These are phyloP conservation scores for Pseudofabraea citricarpa DNA, from an alignment of 2,329 filamentous ascomycete genomes.

Conservation along the genomic window DNA sequence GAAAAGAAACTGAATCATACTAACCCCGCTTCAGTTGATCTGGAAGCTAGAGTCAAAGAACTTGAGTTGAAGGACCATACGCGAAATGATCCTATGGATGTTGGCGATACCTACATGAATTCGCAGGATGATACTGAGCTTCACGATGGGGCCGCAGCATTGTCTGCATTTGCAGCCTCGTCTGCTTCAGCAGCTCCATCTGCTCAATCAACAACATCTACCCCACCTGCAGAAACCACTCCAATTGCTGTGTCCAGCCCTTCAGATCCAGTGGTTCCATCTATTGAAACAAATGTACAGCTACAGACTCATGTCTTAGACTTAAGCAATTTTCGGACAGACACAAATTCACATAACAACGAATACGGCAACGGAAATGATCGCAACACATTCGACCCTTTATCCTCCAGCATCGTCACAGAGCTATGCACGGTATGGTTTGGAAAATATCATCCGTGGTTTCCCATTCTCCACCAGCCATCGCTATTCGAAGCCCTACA, in stretches of 20 bases:
- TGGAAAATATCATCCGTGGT: constrained; percentile 31
- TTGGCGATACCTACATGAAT: no score
- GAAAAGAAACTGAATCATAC: not conserved
- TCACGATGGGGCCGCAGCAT: no score
- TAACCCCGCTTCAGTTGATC: constrained; percentile 4
- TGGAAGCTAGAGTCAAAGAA: constrained; percentile 18
- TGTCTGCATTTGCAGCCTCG: no score
- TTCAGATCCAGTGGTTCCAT: no score
- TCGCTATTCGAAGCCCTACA: constrained; percentile 8
- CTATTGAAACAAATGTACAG: no score
- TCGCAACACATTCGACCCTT: constrained; percentile 2
- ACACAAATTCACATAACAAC: not conserved
- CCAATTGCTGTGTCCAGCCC: no score
- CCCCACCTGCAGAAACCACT: no score
- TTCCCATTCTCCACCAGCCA: constrained; percentile 26
- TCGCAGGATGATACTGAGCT: no score
- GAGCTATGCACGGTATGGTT: constrained; percentile 29
- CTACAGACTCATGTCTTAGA: not conserved
- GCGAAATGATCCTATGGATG: not conserved
- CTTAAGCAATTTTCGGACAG: no score
- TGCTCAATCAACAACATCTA: no score
- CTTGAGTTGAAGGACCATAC: constrained; percentile 11
- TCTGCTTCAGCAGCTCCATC: no score
- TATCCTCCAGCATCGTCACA: constrained; percentile 10
- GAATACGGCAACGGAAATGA: constrained; percentile 17